Evolutionary conservation across 805 yeast species (phyloP).

Genomic region (Schwanniomyces yamadae): DNA sequence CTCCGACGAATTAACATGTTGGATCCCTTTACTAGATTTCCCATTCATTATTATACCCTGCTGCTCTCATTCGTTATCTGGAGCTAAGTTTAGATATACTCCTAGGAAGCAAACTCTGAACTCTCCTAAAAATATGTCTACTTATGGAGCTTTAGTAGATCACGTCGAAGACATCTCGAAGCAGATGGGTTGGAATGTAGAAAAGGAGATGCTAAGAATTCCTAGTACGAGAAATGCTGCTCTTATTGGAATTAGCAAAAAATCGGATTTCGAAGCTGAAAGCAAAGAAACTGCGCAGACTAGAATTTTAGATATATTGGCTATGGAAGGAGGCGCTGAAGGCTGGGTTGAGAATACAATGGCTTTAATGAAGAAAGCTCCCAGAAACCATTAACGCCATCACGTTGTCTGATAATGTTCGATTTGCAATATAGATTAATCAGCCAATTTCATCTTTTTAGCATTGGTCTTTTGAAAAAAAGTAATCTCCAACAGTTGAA

Average conservation of each 20-base stretch:
- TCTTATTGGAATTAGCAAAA: slow-evolving; percentile 60
- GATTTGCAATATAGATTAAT: too few relatives aligned
- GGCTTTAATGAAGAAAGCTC: slow-evolving; percentile 65
- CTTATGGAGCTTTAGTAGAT: slow-evolving; percentile 83
- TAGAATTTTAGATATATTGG: slow-evolving; percentile 57
- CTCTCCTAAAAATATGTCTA: slow-evolving; percentile 41
- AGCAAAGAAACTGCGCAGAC: slow-evolving; percentile 32
- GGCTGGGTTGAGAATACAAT: slow-evolving; percentile 86
- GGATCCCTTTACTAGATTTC: slow-evolving; percentile 86
- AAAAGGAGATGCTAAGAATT: slow-evolving; percentile 83
- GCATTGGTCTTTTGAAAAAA: too few relatives aligned
- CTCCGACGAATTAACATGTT: slow-evolving; percentile 90
- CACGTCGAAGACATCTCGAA: slow-evolving; percentile 72
- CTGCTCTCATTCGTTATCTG: slow-evolving; percentile 85
- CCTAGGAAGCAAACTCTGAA: slow-evolving; percentile 30
- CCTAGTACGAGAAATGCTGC: slow-evolving; percentile 96
- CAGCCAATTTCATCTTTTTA: too few relatives aligned
- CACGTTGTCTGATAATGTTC: too few relatives aligned
- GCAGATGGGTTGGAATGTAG: slow-evolving; percentile 78
- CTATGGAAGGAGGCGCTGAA: slow-evolving; percentile 83
- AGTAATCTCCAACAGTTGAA: too few relatives aligned
- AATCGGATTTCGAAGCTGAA: slow-evolving; percentile 22
- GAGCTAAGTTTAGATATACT: slow-evolving; percentile 67
- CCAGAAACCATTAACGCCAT: slow-evolving; percentile 72
- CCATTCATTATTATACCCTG: slow-evolving; percentile 95